Evolutionary conservation across 2,329 filamentous ascomycete species (phyloP), one percentile per base, ranked within the genome.

Genomic region (Gaeumannomyces tritici): DNA sequence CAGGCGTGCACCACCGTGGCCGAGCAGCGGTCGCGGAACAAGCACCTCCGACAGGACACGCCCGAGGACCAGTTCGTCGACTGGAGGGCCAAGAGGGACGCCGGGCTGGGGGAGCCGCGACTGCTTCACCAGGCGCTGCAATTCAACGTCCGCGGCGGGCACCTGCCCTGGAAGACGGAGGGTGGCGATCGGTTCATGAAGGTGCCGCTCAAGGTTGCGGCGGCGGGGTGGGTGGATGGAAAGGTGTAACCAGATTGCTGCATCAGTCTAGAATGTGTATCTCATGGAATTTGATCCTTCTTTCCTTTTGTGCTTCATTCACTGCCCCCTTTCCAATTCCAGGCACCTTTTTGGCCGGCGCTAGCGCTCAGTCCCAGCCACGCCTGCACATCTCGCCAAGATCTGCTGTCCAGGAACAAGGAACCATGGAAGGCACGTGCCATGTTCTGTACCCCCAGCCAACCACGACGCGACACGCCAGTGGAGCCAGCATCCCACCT

Each of bases 51-150:
- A 27, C 74, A 77, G 1, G 74, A 74, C 0, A 71, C 75, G 0
- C 69, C 64, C 0, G 73, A 78, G 64, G 70, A 77, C 0, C 76
- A 80, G 21, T 84, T 81, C 63, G 74, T 82, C 1, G 63, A 70
- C 3, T 67, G 76, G 69, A 73, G 81, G 1, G 68, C 64, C 8
- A 75, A 76, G 59, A 74, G 81, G 0, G 81, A 84, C 65, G 67
- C 67, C 0, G 67, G 61, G 1, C 66, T 84, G 47, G 72, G 71
- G 0, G 77, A 75, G 33, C 81, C 81, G 1, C 73, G 74, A 33
- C 67, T 84, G 62, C 67, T 84, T 5, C 79, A 83, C 66, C 78
- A 78, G 63, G 76, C 80, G 0, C 65, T 84, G 59, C 82, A 84
- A 68, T 66, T 83, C 11, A 84, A 84, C 63, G 79, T 84, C 29